phyloP scores from a whole-genome alignment of 2,329 filamentous ascomycete species.

The Stemphylium lycopersici region DNA sequence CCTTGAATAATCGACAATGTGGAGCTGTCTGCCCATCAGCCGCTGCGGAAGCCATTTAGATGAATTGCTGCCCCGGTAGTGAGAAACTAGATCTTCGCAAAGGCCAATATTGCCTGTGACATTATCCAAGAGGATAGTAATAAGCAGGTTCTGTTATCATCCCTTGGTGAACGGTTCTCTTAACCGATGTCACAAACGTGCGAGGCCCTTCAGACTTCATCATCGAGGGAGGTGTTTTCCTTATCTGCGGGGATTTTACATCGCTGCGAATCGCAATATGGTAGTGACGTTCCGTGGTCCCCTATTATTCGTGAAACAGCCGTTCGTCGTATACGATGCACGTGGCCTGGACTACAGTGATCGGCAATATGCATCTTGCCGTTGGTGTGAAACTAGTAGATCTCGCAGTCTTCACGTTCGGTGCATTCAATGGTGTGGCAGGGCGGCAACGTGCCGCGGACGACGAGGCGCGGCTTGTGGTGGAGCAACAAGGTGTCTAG shows the following conservation, averaged over 20 bases:
- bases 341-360: slow-evolving; percentile 6
- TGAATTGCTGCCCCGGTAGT: not conserved
- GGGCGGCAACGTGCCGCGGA: slow-evolving; percentile 2
- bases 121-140: not conserved
- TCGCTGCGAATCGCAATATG: slow-evolving; percentile 2
- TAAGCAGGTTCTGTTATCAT: not conserved
- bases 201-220: too few species aligned
- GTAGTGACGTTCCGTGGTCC: not conserved
- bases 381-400: not conserved
- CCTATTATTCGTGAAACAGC: slow-evolving; percentile 7
- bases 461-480: not conserved
- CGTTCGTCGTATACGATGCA: not conserved
- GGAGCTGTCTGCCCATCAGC: not conserved
- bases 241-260: not conserved
- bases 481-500: not conserved
- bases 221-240: too few species aligned
- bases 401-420: too few species aligned
- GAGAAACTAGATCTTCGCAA: slow-evolving; percentile 11
- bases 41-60: not conserved
- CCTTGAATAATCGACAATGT: not conserved
- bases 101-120: not conserved
- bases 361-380: not conserved
- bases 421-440: not conserved
- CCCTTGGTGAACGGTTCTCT: too few species aligned
- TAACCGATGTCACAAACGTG: not conserved